A percentile compares a stretch with the other conserved stretches of the same genome.
These are phyloP conservation scores for Phytopythium delawarense DNA, from an alignment of 352 stramenopile species.

Conservation along the genomic window DNA sequence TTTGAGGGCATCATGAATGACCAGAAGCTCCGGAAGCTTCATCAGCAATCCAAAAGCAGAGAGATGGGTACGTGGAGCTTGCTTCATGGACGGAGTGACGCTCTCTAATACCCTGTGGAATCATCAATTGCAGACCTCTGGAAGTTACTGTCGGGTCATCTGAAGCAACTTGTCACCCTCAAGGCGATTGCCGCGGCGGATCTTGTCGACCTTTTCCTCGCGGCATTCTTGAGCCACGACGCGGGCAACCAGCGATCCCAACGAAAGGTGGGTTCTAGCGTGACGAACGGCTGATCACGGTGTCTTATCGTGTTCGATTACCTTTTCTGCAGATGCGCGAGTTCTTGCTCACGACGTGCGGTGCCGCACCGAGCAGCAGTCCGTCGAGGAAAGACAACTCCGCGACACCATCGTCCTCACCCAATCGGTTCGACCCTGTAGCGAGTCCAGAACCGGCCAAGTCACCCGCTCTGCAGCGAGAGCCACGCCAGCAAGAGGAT, in stretches of 20 bases:
- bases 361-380: conserved; percentile 15
- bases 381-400: conserved; percentile 20
- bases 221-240: conserved; percentile 55
- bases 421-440: conserved; percentile 13
- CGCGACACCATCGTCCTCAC: conserved; percentile 13
- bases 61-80: conserved; percentile 36
- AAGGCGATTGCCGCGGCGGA: conserved; percentile 32
- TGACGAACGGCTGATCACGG: background rate
- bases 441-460: conserved; percentile 14
- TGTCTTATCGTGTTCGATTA: background rate
- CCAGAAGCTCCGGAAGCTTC: conserved; percentile 71
- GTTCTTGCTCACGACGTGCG: conserved; percentile 45
- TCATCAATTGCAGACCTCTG: conserved; percentile 42
- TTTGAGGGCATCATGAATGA: conserved; percentile 85
- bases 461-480: conserved; percentile 1
- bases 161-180: conserved; percentile 49
- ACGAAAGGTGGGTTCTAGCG: conserved; percentile 44
- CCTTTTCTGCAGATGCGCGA: conserved; percentile 46
- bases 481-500: conserved; percentile 4
- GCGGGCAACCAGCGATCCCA: conserved; percentile 52
- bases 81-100: background rate
- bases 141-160: conserved; percentile 51
- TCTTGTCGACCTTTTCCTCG: conserved; percentile 44
- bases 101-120: background rate
- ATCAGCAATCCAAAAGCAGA: conserved; percentile 68